Evolutionary conservation across 495 filamentous ascomycete species (phyloP).

Genomic region (Hyaloscypha variabilis): DNA sequence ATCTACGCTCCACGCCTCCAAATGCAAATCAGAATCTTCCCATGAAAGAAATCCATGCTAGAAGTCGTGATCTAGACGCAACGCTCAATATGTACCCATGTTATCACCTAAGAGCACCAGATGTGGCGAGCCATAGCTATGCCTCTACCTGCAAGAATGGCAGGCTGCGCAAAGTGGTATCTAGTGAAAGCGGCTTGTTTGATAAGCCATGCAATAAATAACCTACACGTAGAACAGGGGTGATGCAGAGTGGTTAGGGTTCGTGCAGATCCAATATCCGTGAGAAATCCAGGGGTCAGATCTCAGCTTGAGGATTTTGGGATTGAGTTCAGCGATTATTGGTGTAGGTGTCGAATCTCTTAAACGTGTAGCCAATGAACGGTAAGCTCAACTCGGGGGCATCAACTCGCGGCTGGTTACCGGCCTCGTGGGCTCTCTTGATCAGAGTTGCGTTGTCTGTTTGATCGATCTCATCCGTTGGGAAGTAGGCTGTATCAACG

Average conservation of each 20-base stretch:
- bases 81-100: constrained; percentile 12
- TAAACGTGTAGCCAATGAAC: constrained; percentile 99
- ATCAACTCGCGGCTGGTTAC: constrained; percentile 44
- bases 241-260: background rate
- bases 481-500: constrained; percentile 98
- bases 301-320: background rate
- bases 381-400: constrained; percentile 88
- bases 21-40: constrained; percentile 27
- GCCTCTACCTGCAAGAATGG: constrained; percentile 9
- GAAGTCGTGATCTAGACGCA: constrained; percentile 13
- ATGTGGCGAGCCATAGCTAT: background rate
- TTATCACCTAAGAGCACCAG: background rate
- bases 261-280: constrained; percentile 1
- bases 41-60: constrained; percentile 3
- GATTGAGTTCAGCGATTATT: background rate
- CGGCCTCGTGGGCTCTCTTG: constrained; percentile 52
- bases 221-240: constrained; percentile 1
- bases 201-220: constrained; percentile 8
- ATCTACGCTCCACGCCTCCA: constrained; percentile 22
- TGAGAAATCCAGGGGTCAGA: background rate
- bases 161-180: constrained; percentile 25
- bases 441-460: constrained; percentile 77
- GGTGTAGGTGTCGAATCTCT: constrained; percentile 73
- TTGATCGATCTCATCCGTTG: constrained; percentile 95
- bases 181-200: constrained; percentile 3